Evolutionary conservation across 371 early-diverging fungal genomes (phyloP).

Genomic region (Enteropsectra breve): DNA sequence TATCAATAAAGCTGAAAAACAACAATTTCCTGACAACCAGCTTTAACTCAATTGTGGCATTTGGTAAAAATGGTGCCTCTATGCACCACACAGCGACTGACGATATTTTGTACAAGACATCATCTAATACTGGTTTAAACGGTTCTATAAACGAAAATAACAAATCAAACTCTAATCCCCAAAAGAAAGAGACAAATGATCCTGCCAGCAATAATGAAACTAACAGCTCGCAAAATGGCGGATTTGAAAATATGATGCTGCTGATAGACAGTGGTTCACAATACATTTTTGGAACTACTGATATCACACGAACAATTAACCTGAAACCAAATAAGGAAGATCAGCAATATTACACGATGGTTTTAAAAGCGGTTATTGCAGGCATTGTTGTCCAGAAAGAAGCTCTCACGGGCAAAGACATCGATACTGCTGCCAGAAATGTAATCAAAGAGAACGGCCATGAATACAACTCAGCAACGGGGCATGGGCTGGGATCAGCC

Average conservation of each 20-base stretch:
- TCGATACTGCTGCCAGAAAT: conserved; percentile 70
- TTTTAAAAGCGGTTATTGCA: conserved; percentile 67
- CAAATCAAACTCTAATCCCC: no score
- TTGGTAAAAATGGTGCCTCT: conserved; percentile 86
- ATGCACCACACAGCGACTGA: conserved; percentile 88
- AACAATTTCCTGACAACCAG: conserved; percentile 66
- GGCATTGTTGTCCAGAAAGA: conserved; percentile 76
- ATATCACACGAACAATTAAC: conserved; percentile 86
- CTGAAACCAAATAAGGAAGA: conserved; percentile 63
- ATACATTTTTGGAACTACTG: conserved; percentile 85
- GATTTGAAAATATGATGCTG: conserved; percentile 69
- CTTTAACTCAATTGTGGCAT: conserved; percentile 90
- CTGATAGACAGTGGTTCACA: conserved; percentile 94
- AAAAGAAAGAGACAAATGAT: no score
- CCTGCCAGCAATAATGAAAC: no score
- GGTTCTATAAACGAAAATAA: no score
- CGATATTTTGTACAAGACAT: conserved; percentile 63
- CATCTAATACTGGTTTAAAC: no score
- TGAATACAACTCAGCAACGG: conserved; percentile 80
- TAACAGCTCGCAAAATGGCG: no score
- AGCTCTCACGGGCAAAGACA: conserved; percentile 73
- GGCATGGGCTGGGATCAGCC: conserved; percentile 95
- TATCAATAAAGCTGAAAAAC: conserved; percentile 63
- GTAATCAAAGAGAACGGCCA: conserved; percentile 69
- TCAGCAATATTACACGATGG: conserved; percentile 81